Evolutionary conservation across 164 flowering plant species (phyloP), one percentile per base, ranked within the genome.

Genomic region (Amborella trichopoda): DNA sequence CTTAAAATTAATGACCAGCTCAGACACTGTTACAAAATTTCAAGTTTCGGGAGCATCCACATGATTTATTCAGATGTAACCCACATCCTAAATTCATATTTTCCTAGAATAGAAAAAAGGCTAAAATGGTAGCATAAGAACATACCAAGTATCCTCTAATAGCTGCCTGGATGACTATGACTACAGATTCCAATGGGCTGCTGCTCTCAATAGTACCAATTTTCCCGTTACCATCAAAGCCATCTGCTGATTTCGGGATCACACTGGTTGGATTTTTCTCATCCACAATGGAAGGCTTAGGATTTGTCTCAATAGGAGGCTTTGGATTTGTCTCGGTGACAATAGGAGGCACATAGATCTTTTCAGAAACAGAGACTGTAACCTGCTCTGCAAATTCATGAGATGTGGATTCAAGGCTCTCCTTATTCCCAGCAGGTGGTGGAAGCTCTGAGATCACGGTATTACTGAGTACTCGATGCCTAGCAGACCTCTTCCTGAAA

Each of bases 391-490:
- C 55, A 42, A 65, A 66, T 54, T 60, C 62, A 26, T 34, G 41
- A 46, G 36, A 34, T 28, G 59, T 59, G 24, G 76, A 43, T 58
- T 74, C 82, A 19, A 74, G 69, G 53, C 50, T 66, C 53, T 75
- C 83, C 49, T 72, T 78, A 44, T 60, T 62, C 34, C 44, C 66
- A 56, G 77, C 46, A 52, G 76, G 56, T 8, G 41, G 41, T 38
- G 41, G 41, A 25, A 64, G 23, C 62, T 80, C 96, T 19, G 78
- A 33, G 18, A 44, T 59, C 12, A 70, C 82, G 56, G 68, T 69
- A 66, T 87, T 80, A 69, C 77, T 84, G 22, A 84, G 71, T 46
- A 82, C 86, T 39, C 91, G 77, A 56, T 91, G 90, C 49, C 76
- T 66, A 5, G 87, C 66, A 48, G 94, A 80, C 70, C 69, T 82